A percentile compares a stretch with the other conserved stretches of the same genome.
Evolutionary conservation across 805 yeast species (phyloP).

Genomic region (Lachancea dasiensis): DNA sequence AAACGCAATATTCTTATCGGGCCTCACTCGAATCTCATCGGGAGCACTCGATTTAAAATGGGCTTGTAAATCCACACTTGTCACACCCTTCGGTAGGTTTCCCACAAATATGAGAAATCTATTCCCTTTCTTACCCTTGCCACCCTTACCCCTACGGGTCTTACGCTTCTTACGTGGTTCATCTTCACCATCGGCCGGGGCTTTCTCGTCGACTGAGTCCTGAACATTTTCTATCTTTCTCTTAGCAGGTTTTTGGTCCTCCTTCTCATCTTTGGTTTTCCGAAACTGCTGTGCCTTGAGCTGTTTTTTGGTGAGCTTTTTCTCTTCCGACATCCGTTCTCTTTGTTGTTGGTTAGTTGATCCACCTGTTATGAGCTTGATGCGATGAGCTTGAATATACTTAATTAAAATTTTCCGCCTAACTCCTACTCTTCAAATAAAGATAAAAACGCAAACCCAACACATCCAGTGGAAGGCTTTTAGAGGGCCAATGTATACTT

Average conservation of each 20-base stretch:
- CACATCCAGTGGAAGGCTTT: too few species aligned
- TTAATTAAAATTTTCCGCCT: constrained; percentile 8
- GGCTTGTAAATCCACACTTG: constrained; percentile 51
- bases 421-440: too few species aligned
- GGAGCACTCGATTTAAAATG: constrained; percentile 77
- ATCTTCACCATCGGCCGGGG: constrained; percentile 22
- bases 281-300: constrained; percentile 32
- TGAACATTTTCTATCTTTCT: constrained; percentile 26
- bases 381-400: constrained; percentile 8
- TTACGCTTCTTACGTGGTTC: constrained; percentile 56
- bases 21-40: constrained; percentile 67
- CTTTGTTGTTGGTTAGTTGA: not conserved
- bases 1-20: constrained; percentile 87
- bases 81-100: constrained; percentile 70
- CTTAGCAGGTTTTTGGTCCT: constrained; percentile 18
- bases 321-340: constrained; percentile 14
- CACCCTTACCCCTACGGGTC: constrained; percentile 73
- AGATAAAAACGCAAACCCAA: too few species aligned
- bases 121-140: constrained; percentile 45
- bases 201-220: constrained; percentile 22
- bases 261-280: constrained; percentile 29
- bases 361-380: not conserved
- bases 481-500: too few species aligned
- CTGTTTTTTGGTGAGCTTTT: constrained; percentile 34
- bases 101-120: constrained; percentile 87